Percentiles rank a stretch among this genome's conserved stretches.
Evolutionary conservation across 495 filamentous ascomycete species (phyloP).

Genomic region (Talaromyces trachyspermus): DNA sequence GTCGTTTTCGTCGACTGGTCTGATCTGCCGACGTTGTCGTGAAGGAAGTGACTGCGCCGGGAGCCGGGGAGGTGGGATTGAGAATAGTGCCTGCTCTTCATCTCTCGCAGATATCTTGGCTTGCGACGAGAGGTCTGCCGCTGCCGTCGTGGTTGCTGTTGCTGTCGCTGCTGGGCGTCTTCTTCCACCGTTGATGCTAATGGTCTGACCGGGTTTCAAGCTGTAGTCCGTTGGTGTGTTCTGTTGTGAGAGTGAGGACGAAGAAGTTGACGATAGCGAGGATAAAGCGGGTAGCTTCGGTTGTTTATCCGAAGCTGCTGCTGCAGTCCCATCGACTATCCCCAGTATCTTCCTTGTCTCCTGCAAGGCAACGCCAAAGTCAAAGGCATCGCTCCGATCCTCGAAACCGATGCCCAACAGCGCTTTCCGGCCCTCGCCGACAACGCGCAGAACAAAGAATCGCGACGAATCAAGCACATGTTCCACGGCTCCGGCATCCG

Average conservation of each 20-base stretch:
- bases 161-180: constrained; percentile 11
- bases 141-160: not conserved
- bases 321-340: constrained; percentile 17
- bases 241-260: constrained; percentile 17
- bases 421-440: constrained; percentile 61
- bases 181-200: constrained; percentile 63
- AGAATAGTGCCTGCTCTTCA: constrained; percentile 33
- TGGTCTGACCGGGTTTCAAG: constrained; percentile 78
- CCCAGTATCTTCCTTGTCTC: constrained; percentile 57
- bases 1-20: constrained; percentile 3
- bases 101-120: constrained; percentile 11
- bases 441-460: constrained; percentile 76
- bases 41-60: constrained; percentile 2
- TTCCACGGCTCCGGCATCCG: constrained; percentile 49
- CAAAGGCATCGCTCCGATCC: constrained; percentile 73
- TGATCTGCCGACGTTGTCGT: not conserved
- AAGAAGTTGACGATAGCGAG: constrained; percentile 9
- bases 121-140: no score
- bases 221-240: constrained; percentile 63
- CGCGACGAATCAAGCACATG: constrained; percentile 64
- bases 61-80: constrained; percentile 36
- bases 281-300: constrained; percentile 14
- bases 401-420: constrained; percentile 79
- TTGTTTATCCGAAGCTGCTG: constrained; percentile 11
- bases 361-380: constrained; percentile 72